Evolutionary conservation across 2,329 filamentous ascomycete genomes (phyloP).

Genomic region (Truncatella angustata): DNA sequence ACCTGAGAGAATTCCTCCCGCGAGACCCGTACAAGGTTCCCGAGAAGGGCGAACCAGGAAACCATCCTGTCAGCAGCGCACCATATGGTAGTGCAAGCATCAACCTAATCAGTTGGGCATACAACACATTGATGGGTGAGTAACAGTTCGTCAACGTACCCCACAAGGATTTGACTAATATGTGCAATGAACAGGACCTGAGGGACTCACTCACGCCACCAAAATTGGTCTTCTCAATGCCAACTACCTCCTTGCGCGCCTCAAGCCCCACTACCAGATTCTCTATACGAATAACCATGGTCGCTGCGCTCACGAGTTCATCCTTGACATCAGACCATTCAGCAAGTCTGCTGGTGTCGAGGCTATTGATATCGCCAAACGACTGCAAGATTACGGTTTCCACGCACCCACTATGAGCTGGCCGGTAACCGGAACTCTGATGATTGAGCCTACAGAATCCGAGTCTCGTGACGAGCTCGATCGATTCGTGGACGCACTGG

Average conservation of each 20-base stretch:
- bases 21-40: slow-evolving; percentile 52
- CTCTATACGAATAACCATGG: slow-evolving; percentile 89
- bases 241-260: slow-evolving; percentile 90
- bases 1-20: slow-evolving; percentile 75
- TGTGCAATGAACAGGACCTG: slow-evolving; percentile 50
- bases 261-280: slow-evolving; percentile 83
- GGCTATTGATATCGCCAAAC: slow-evolving; percentile 93
- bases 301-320: slow-evolving; percentile 96
- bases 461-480: slow-evolving; percentile 92
- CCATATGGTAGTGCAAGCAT: slow-evolving; percentile 88
- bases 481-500: slow-evolving; percentile 86
- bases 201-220: slow-evolving; percentile 83
- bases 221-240: slow-evolving; percentile 93
- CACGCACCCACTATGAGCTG: slow-evolving; percentile 97
- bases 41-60: slow-evolving; percentile 13
- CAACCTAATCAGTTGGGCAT: slow-evolving; percentile 90
- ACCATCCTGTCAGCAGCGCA: slow-evolving; percentile 77
- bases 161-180: no score
- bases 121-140: slow-evolving; percentile 89
- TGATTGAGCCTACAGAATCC: slow-evolving; percentile 96
- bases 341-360: slow-evolving; percentile 80
- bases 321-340: slow-evolving; percentile 84
- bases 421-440: slow-evolving; percentile 91
- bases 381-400: slow-evolving; percentile 95
- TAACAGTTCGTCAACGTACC: no score